Base-by-base conservation (phyloP, 106 monocot genomes). In the Dactylorhiza incarnata region DNA sequence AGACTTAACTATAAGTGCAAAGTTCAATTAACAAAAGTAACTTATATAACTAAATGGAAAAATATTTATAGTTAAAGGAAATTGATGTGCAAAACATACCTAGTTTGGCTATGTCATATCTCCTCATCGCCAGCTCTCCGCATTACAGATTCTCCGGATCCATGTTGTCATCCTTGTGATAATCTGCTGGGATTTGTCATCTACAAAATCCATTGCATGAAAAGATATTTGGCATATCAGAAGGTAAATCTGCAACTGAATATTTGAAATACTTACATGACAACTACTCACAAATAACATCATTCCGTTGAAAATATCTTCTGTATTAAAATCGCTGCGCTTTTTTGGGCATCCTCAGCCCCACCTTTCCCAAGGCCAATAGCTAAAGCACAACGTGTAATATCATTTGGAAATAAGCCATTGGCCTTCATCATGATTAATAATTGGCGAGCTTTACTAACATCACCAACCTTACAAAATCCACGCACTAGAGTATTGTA, bases 401-500 rank as follows among this genome's bases (percentile, higher is more conserved):
- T 6, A 73, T 19, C 43, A 54, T 89, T 74, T 44, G 89, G 89
- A 79, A 76, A 25, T 9, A 85, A 49, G 44, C 76, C 59, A 52
- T 71, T 52, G 29, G 81, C 68, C 48, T 76, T 81, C 85, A 89
- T 89, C 75, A 73, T 81, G 23, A 44, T 63, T 53, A 85, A 46
- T 26, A 85, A 69, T 17, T 73, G 24, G 20, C 22, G 54, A 44
- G 85, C 85, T 79, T 85, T 83, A 51, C 6, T 45, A 50, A 81
- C 43, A 69, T 79, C 52, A 49, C 85, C 85, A 58, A 78, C 81
- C 10, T 65, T 73, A 78, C 85, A 89, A 71, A 83, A 85, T 54
- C 89, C 89, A 54, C 24, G 70, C 47, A 89, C 16, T 7, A 89
- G 75, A 74, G 76, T 85, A 68, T 85, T 89, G 62, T 83, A 89